Base-by-base conservation (phyloP, 2,329 filamentous ascomycete species). In the Tolypocladium cylindrosporum region DNA sequence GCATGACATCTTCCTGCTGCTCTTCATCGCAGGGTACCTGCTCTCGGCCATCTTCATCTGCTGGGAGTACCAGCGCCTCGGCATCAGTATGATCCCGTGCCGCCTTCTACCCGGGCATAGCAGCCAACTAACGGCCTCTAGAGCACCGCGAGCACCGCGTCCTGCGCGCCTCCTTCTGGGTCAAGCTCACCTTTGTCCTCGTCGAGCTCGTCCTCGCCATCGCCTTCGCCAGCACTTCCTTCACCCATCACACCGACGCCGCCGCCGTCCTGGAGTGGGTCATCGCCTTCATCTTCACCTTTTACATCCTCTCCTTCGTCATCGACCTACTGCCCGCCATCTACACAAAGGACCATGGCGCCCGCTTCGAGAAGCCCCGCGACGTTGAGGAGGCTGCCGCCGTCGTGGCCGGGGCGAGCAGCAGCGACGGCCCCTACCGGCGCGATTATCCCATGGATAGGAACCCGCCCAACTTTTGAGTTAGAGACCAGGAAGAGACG, bases 21-120 rank as follows among this genome's bases (percentile, higher is more conserved):
- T 97, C 55, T 99, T 99, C 72, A 90, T 97, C 69, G 85, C 73
- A 16, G 94, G 91, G 40, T 97, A 96, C 71, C 77, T 97, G 57
- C 69, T 96, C 57, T 90, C 87, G 5, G 92, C 93, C 58, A 81
- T 97, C 64, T 93, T 92, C 72, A 88, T 93, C 63, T 97, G 92
- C 77, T 86, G 84, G 76, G 91, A 97, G 71, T 97, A 96, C 71
- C 88, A 94, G 67, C 86, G 90, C 2, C 80, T 97, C 1, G 91
- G 91, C 34, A 85, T 88, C 56, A 87, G 82, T 83, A 72, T 45
- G 14, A 45, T 43, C 24, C 55, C 27, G n/a, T 11, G 31, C 31
- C 31, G 31, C 4, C 3, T 11, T 14, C 14, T 42, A 8, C 5
- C 24, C 0, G 3, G 16, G 43, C 5, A 8, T 2, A 48, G 21